Conservation (phyloP, 2,329 filamentous ascomycete genomes). For the Metarhizium humberi region DNA sequence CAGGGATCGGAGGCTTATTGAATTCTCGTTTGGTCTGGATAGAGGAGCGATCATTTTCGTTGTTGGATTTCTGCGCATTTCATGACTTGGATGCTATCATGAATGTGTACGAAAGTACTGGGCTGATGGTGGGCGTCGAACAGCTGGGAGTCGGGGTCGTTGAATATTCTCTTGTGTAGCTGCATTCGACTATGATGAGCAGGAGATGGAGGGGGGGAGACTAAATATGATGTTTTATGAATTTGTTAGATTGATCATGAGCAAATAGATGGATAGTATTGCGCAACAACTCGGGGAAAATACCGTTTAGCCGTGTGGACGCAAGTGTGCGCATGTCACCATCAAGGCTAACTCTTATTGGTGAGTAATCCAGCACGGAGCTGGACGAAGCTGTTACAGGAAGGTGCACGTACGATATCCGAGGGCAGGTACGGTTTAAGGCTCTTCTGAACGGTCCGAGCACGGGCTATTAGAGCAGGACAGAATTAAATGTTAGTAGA, state of each 20-base stretch:
- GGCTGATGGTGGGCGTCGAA: too few species aligned
- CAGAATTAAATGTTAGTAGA: too few species aligned
- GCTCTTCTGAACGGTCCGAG: too few species aligned
- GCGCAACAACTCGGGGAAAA: background rate
- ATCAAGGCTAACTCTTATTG: too few species aligned
- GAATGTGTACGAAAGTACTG: background rate
- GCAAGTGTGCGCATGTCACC: too few species aligned
- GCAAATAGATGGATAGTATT: slow-evolving; percentile 7
- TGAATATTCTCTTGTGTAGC: background rate
- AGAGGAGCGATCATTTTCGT: background rate
- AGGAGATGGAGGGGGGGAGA: background rate
- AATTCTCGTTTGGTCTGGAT: background rate
- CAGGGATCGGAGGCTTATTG: background rate
- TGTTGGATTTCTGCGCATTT: background rate
- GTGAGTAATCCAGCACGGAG: too few species aligned
- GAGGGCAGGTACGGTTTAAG: too few species aligned
- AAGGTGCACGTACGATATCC: too few species aligned
- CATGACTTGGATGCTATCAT: background rate
- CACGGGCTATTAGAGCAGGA: too few species aligned
- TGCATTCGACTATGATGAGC: background rate
- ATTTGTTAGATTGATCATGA: slow-evolving; percentile 15
- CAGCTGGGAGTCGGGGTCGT: too few species aligned
- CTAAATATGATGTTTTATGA: slow-evolving; percentile 2
- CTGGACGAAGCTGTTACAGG: too few species aligned
- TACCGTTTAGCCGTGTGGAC: background rate